These are phyloP conservation scores for Aristolochia fimbriata DNA, from an alignment of 164 flowering plant species.

Conservation along the genomic window DNA sequence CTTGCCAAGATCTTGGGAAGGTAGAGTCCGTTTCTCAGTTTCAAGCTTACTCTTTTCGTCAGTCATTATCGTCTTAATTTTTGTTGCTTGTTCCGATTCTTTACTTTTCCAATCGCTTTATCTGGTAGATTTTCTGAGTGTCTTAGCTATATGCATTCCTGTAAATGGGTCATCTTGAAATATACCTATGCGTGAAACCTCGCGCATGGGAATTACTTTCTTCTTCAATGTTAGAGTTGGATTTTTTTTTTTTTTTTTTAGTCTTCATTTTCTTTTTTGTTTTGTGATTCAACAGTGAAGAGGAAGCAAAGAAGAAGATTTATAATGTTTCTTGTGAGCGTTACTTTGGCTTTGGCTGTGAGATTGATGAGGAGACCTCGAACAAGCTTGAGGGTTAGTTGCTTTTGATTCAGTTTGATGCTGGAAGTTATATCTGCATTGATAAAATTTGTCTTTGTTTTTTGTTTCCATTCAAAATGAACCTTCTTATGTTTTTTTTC, in stretches of 20 bases:
- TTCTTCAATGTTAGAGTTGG: no score
- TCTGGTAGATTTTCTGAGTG: no score
- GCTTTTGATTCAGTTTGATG: neutral
- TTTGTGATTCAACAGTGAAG: conserved; percentile 39
- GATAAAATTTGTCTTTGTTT: no score
- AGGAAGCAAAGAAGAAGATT: conserved; percentile 86
- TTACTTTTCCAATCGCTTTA: no score
- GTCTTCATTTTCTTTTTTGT: neutral
- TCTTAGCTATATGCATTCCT: no score
- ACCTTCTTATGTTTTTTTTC: no score
- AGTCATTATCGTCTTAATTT: neutral
- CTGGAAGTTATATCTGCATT: no score
- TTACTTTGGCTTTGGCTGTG: conserved; percentile 95
- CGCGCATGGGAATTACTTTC: no score
- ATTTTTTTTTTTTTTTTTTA: no score
- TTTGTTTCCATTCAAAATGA: neutral
- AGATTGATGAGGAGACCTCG: conserved; percentile 90
- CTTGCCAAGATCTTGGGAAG: conserved; percentile 75
- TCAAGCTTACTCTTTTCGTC: neutral
- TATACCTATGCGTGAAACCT: no score
- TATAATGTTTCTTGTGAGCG: conserved; percentile 94
- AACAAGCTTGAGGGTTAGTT: conserved; percentile 83
- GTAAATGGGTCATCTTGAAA: no score
- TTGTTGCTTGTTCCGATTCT: no score
- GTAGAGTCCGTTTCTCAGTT: conserved; percentile 17